Evolutionary conservation across 352 stramenopile species (phyloP), one percentile per base, ranked within the genome.

Genomic region (Phytophthora constricta): DNA sequence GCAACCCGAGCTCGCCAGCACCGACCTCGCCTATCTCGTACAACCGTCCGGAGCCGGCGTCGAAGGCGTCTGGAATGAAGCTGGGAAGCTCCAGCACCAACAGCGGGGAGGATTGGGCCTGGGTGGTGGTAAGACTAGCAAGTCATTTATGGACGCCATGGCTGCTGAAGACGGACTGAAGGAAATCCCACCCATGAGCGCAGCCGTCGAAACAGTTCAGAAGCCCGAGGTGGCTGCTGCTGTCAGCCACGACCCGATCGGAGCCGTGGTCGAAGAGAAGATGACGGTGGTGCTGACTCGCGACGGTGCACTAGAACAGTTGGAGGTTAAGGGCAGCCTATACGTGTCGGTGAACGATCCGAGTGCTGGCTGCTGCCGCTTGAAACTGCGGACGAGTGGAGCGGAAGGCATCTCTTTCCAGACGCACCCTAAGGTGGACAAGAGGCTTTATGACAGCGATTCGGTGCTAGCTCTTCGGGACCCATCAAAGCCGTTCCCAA

Each of bases 381-480:
- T 96, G 13, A 91, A 93, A 59, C 72, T 96, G 55, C 85, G 74
- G 37, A 87, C 77, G 31, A 87, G 82, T 48, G 75, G 63, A 11
- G 80, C 70, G 4, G 90, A 93, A 33, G 88, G 86, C 43, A 83
- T 96, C 41, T 84, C 81, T 10, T 93, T 95, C 72, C 88, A 93
- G 76, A 95, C 88, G 23, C 88, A 96, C 60, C 88, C 88, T 4
- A 96, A 96, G 66, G 79, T 96, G 46, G 88, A 96, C 80, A 96
- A 96, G 80, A 88, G 79, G 37, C 67, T 96, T 20, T 96, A 94
- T 42, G 88, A 96, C 54, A 79, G 85, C 39, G 84, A 95, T 49
- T 92, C 83, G 8, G 77, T 95, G 8, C 66, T 96, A 25, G 88
- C 78, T 28, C 67, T 96, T 42, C 92, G 92, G 63, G 87, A 96